Conservation (phyloP, 2,329 filamentous ascomycete species). For the Lizonia empirigonia region DNA sequence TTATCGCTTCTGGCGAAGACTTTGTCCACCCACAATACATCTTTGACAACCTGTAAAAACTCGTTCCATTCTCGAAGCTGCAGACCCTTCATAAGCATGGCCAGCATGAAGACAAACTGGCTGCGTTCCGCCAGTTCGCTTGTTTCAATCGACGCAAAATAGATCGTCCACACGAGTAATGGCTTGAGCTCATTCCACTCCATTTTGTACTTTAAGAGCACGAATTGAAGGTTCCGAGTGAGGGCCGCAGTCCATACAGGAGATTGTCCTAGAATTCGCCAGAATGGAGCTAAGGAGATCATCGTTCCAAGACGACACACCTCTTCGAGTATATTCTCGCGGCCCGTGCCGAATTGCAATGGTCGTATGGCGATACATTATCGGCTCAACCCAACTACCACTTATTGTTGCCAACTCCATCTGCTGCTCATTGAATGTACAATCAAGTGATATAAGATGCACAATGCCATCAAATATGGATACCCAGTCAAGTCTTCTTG, state of each 20-base stretch:
- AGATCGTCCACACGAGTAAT: constrained; percentile 34
- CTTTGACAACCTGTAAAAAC: constrained; percentile 33
- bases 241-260: constrained; percentile 35
- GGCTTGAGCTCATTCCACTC: constrained; percentile 40
- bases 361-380: constrained; percentile 33
- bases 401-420: constrained; percentile 29
- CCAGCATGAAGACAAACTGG: constrained; percentile 37
- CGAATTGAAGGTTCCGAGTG: constrained; percentile 27
- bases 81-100: constrained; percentile 31
- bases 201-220: constrained; percentile 29
- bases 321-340: constrained; percentile 34
- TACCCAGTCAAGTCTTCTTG: constrained; percentile 33
- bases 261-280: constrained; percentile 32
- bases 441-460: constrained; percentile 34
- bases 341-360: constrained; percentile 17
- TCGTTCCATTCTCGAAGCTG: constrained; percentile 29
- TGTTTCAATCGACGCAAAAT: constrained; percentile 37
- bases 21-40: constrained; percentile 40
- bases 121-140: constrained; percentile 29
- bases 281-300: constrained; percentile 36
- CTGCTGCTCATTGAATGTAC: constrained; percentile 31
- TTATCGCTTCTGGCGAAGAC: constrained; percentile 32
- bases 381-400: constrained; percentile 40
- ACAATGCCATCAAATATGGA: constrained; percentile 36
- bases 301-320: constrained; percentile 38